phyloP scores from a whole-genome alignment of 148 eudicot genomes.

The Fallopia convolvulus region DNA sequence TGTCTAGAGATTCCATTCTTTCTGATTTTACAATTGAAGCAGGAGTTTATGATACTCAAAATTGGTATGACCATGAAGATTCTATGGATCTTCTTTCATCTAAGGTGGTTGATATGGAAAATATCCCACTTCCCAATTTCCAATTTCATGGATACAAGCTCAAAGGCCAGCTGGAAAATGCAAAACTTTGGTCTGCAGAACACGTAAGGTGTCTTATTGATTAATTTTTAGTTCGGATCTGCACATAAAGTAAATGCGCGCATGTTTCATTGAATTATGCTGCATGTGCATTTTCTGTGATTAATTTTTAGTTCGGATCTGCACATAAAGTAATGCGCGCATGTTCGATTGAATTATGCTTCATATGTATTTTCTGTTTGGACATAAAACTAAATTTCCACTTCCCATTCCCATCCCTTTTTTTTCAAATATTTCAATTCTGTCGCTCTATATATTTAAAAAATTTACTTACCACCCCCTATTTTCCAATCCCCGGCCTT shows the following conservation, averaged over 20 bases:
- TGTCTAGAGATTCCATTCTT: constrained; percentile 34
- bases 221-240: neutral
- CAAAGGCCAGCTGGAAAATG: constrained; percentile 53
- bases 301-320: neutral
- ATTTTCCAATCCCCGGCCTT: no score
- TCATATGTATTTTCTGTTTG: neutral
- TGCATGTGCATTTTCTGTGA: neutral
- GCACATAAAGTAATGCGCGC: neutral
- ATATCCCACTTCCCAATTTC: constrained; percentile 31
- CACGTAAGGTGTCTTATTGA: constrained; percentile 33
- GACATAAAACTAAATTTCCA: no score
- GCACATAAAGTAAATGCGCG: neutral
- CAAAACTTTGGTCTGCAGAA: constrained; percentile 95
- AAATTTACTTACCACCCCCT: no score
- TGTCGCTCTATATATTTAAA: no score
- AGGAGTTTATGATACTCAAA: constrained; percentile 55
- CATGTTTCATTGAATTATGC: neutral
- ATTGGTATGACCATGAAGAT: constrained; percentile 33
- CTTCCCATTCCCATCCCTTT: no score
- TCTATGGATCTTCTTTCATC: constrained; percentile 45
- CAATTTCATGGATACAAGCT: constrained; percentile 67
- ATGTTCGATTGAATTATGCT: neutral
- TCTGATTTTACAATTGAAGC: constrained; percentile 61
- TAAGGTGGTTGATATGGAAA: constrained; percentile 46
- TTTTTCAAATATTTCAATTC: no score